These are phyloP conservation scores for Phytophthora sojae DNA, from an alignment of 352 stramenopile genomes.

Conservation along the genomic window DNA sequence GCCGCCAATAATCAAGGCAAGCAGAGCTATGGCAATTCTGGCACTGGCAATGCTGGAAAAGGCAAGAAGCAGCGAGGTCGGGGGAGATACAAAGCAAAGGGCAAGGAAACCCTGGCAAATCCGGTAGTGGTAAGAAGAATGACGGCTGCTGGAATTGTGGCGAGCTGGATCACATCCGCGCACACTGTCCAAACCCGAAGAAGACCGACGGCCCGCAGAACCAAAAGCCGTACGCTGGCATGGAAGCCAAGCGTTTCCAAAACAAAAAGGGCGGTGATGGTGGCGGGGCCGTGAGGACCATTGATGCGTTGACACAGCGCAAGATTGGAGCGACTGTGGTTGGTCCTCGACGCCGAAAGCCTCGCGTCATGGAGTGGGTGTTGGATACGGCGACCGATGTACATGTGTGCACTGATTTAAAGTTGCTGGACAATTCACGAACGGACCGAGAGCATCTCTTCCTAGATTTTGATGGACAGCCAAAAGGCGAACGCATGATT, in stretches of 20 bases:
- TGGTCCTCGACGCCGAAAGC: background rate
- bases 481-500: background rate
- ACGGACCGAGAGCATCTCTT: background rate
- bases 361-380: background rate
- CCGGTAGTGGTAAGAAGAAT: background rate
- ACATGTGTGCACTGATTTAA: background rate
- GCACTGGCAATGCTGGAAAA: background rate
- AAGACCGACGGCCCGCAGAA: background rate
- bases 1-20: background rate
- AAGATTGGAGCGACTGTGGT: background rate
- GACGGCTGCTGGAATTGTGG: background rate
- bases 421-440: background rate
- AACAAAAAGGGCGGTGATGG: background rate
- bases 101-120: background rate
- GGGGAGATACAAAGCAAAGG: background rate
- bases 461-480: background rate
- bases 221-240: background rate
- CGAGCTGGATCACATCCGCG: background rate
- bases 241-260: background rate
- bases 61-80: background rate
- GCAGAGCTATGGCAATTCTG: background rate
- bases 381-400: conserved; percentile 1
- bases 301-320: conserved; percentile 1
- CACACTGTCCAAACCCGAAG: background rate
- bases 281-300: background rate